Evolutionary conservation across 371 early-diverging fungal species (phyloP).

Genomic region (Phascolomyces articulosus): DNA sequence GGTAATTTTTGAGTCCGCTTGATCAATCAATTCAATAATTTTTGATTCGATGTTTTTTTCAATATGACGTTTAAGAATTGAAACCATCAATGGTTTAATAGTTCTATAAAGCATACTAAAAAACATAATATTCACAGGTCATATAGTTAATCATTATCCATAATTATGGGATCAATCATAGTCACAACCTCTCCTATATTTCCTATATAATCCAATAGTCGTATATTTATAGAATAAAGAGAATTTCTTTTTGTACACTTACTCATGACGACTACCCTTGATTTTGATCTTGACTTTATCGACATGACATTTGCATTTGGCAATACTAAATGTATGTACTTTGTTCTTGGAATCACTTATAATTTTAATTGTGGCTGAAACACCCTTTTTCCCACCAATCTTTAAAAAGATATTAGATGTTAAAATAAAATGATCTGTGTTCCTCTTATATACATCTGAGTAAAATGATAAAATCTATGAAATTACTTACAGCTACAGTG

Average conservation of each 20-base stretch:
- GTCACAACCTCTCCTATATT: no score
- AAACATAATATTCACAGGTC: not conserved
- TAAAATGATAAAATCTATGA: not conserved
- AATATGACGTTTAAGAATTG: conserved; percentile 50
- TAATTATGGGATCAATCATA: no score
- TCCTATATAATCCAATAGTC: no score
- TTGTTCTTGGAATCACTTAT: conserved; percentile 33
- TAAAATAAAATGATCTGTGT: no score
- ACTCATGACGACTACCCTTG: conserved; percentile 48
- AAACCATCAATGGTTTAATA: conserved; percentile 51
- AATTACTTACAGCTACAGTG: conserved; percentile 27
- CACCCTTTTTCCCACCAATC: conserved; percentile 53
- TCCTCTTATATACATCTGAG: no score
- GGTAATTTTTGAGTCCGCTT: conserved; percentile 43
- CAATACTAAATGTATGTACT: conserved; percentile 31
- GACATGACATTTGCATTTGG: conserved; percentile 39
- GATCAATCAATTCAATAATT: conserved; percentile 31
- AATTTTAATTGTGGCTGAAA: conserved; percentile 38
- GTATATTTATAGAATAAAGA: no score
- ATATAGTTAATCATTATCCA: no score
- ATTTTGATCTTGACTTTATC: conserved; percentile 56
- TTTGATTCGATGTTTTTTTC: conserved; percentile 50
- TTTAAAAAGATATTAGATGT: conserved; percentile 8
- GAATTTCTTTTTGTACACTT: conserved; percentile 13
- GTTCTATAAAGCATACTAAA: conserved; percentile 45